Base-by-base conservation (phyloP, 495 filamentous ascomycete species). In the Umbilicaria muhlenbergii region DNA sequence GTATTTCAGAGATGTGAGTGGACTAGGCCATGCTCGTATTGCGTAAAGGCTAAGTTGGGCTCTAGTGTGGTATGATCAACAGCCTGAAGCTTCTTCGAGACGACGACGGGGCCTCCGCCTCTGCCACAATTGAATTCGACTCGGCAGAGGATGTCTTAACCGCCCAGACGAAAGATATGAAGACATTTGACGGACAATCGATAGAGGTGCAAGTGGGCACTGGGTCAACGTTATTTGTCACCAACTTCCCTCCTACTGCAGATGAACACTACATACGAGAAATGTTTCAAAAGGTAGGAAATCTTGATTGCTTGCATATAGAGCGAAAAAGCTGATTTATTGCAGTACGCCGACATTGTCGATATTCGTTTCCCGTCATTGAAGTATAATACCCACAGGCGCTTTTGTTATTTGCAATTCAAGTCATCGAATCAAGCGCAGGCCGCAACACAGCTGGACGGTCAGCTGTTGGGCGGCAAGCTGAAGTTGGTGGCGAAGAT, bases 381-480 rank as follows among this genome's bases (percentile, higher is more conserved):
- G 37, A 89, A 89, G 59, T 86, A 69, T 56, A 83, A 94, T 51
- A 83, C 80, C 5, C 77, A 80, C 51, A 82, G 91, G 28, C 79
- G 89, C 5, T 98, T 98, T 63, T 94, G 86, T 60, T 98, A 98
- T 56, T 69, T 94, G 7, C 83, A 92, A 37, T 95, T 94, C 58
- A 68, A 77, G 34, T 75, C 74, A 32, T 57, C 74, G 2, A 67
- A 65, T 4, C 69, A 73, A 17, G 83, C 86, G 1, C 66, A 71
- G 16, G 69, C 69, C 28, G 85, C 86, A 2, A 81, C 76, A 1
- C 61, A 73, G 24, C 64, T 93, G 32, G 69, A 94, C 55, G 80
- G 81, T 6, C 77, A 71, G 44, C 56, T 70, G 11, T 54, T 86
- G 3, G 83, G 79, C 31, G 68, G 74, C 21, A 70, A 72, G 31